These are phyloP conservation scores for Asterella californica DNA, from an alignment of 225 moss, liverwort and hornwort genomes.

Conservation along the genomic window DNA sequence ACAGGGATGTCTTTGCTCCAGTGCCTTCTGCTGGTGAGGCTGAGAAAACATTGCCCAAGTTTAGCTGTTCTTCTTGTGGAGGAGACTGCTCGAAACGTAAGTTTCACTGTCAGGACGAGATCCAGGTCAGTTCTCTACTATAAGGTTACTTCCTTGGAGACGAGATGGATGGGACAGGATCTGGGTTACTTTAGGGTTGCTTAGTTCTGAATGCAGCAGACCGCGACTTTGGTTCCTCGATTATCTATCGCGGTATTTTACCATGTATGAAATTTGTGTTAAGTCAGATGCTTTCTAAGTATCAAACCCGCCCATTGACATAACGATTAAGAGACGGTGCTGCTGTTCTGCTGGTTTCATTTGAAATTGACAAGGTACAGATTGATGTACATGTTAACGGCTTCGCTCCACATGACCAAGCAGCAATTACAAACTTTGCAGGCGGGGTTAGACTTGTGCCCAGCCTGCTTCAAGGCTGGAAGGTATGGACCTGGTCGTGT, in stretches of 20 bases:
- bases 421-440: constrained; percentile 27
- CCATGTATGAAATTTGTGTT: not conserved
- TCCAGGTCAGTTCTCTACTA: constrained; percentile 19
- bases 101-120: constrained; percentile 56
- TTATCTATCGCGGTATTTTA: not conserved
- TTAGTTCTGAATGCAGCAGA: not conserved
- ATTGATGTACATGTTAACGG: not conserved
- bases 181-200: not conserved
- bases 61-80: constrained; percentile 53
- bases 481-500: constrained; percentile 58
- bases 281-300: not conserved
- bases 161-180: not conserved
- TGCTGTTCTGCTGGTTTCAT: not conserved
- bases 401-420: not conserved
- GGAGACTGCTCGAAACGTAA: constrained; percentile 61
- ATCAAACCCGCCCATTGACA: not conserved
- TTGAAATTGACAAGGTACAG: not conserved
- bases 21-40: constrained; percentile 20
- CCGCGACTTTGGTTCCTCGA: not conserved
- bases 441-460: constrained; percentile 61
- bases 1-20: constrained; percentile 52
- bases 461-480: constrained; percentile 69
- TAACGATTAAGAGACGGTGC: not conserved
- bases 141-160: not conserved
- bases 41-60: constrained; percentile 29